Conservation (phyloP, 768 basidiomycete genomes). For the Lactarius quietus region DNA sequence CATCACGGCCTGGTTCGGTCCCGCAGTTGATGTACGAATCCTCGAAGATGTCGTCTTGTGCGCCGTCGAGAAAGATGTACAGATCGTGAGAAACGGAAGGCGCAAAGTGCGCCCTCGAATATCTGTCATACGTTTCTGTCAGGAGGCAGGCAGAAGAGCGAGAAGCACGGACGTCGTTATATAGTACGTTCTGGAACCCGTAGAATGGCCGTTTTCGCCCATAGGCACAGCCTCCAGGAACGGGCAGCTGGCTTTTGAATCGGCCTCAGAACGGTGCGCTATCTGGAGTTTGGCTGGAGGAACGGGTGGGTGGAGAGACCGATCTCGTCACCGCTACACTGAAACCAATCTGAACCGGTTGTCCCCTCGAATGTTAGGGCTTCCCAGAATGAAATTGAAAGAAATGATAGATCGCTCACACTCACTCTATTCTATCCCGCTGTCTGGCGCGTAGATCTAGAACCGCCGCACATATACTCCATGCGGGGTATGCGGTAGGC, state of each 20-base stretch:
- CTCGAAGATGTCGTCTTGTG: conserved; percentile 64
- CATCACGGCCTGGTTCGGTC: conserved; percentile 10
- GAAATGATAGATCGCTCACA: neutral
- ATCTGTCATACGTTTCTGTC: conserved; percentile 37
- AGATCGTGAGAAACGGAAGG: conserved; percentile 60
- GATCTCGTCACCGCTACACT: neutral
- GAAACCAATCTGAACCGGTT: neutral
- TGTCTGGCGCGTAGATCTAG: conserved; percentile 63
- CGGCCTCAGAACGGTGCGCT: conserved; percentile 42
- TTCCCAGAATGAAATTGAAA: neutral
- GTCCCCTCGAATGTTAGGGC: neutral
- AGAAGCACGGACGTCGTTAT: conserved; percentile 25
- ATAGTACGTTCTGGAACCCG: neutral
- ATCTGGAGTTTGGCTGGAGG: conserved; percentile 52
- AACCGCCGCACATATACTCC: conserved; percentile 71
- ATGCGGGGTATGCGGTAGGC: conserved; percentile 46
- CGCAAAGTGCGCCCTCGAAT: conserved; percentile 52
- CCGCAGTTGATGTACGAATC: conserved; percentile 40
- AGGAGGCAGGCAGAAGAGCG: neutral
- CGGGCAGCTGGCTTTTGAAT: conserved; percentile 42
- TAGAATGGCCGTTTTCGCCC: neutral
- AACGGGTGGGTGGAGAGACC: neutral
- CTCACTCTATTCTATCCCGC: conserved; percentile 63
- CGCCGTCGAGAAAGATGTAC: conserved; percentile 63
- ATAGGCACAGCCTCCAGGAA: neutral